phyloP scores from a whole-genome alignment of 179 eudicot species.

The Sideroxylon spinosum region DNA sequence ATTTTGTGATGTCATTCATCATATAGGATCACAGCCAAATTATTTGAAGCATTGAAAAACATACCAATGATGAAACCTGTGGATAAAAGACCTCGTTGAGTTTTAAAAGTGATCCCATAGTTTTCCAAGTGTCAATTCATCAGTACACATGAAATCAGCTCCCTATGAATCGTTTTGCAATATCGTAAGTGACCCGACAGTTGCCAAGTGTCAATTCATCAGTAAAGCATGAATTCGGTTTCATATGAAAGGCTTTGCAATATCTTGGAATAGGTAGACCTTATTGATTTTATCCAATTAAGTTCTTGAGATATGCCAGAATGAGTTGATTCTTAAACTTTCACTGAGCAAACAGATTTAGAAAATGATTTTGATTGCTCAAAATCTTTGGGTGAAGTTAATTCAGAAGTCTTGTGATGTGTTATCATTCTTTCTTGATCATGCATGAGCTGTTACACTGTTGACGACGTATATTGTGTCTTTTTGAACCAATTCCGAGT shows the following conservation, averaged over 20 bases:
- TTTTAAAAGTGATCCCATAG: no score
- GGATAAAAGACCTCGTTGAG: neutral
- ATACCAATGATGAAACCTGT: neutral
- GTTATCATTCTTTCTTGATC: neutral
- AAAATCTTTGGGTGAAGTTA: no score
- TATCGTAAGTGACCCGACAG: no score
- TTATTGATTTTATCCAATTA: neutral
- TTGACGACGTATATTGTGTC: no score
- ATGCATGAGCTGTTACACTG: neutral
- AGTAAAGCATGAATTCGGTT: no score
- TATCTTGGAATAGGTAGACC: no score
- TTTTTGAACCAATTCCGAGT: neutral
- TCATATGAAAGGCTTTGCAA: no score
- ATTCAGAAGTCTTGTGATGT: neutral
- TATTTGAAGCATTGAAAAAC: neutral
- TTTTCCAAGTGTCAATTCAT: no score
- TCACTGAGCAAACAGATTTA: neutral
- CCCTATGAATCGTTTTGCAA: no score
- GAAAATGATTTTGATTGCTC: neutral
- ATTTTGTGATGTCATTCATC: neutral
- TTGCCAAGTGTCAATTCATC: no score
- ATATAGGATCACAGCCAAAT: neutral
- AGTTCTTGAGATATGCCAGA: neutral
- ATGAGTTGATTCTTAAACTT: neutral
- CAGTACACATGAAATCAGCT: no score